phyloP scores from a whole-genome alignment of 225 moss, liverwort and hornwort genomes.

The Antitrichia curtipendula region DNA sequence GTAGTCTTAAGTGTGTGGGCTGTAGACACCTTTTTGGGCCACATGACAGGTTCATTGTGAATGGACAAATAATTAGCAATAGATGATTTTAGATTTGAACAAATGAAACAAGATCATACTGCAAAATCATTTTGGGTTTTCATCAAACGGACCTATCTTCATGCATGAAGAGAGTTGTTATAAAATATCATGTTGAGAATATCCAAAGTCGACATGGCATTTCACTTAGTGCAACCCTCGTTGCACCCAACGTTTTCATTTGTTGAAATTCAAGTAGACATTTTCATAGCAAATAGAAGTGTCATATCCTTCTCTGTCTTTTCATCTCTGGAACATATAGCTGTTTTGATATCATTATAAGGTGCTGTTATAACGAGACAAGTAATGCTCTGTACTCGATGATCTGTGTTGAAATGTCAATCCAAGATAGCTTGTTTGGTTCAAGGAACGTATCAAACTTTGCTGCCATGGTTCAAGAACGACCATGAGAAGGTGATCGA shows the following conservation, averaged over 20 bases:
- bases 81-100: background rate
- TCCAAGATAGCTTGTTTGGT: constrained; percentile 73
- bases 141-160: background rate
- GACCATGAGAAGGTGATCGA: constrained; percentile 67
- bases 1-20: background rate
- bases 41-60: background rate
- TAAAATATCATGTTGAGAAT: background rate
- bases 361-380: background rate
- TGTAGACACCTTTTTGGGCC: background rate
- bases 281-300: background rate
- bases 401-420: background rate
- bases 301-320: background rate
- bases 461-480: constrained; percentile 71
- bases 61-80: background rate
- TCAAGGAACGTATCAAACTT: constrained; percentile 59
- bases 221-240: background rate
- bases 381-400: background rate
- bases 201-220: background rate
- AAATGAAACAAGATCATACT: background rate
- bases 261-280: background rate
- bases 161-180: background rate
- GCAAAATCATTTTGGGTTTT: background rate
- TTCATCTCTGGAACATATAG: background rate
- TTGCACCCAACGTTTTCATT: background rate
- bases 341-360: background rate